Evolutionary conservation across 768 basidiomycete species (phyloP).

Genomic region (Kwoniella dendrophila): DNA sequence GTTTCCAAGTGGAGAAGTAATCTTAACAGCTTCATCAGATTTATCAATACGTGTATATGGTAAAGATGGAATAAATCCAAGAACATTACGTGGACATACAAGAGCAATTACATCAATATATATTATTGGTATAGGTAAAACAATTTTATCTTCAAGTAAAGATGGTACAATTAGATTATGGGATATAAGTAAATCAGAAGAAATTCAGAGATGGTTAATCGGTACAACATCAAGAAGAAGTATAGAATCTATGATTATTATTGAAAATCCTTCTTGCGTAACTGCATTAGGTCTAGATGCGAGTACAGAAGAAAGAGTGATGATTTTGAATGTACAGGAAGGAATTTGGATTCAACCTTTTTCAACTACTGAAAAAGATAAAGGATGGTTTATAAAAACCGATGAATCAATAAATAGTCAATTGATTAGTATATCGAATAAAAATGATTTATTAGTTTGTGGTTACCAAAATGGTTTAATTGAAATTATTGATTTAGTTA

Average conservation of each 20-base stretch:
- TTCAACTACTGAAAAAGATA: neutral
- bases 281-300: constrained; percentile 14
- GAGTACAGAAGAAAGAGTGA: constrained; percentile 16
- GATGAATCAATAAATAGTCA: constrained; percentile 34
- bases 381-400: constrained; percentile 8
- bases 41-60: constrained; percentile 70
- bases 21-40: constrained; percentile 71
- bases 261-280: constrained; percentile 28
- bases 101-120: constrained; percentile 66
- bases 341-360: constrained; percentile 18
- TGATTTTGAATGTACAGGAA: constrained; percentile 28
- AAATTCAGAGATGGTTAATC: constrained; percentile 60
- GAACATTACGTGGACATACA: constrained; percentile 69
- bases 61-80: constrained; percentile 61
- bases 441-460: constrained; percentile 62
- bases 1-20: constrained; percentile 58
- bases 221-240: constrained; percentile 54
- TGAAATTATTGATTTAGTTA: constrained; percentile 63
- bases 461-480: constrained; percentile 65
- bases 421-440: constrained; percentile 61
- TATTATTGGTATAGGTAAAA: constrained; percentile 69
- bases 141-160: constrained; percentile 68
- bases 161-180: constrained; percentile 73
- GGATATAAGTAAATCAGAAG: constrained; percentile 66
- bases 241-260: constrained; percentile 32